Conservation (phyloP, 1,139 yeast species). For the Yamadazyma dushanensis region DNA sequence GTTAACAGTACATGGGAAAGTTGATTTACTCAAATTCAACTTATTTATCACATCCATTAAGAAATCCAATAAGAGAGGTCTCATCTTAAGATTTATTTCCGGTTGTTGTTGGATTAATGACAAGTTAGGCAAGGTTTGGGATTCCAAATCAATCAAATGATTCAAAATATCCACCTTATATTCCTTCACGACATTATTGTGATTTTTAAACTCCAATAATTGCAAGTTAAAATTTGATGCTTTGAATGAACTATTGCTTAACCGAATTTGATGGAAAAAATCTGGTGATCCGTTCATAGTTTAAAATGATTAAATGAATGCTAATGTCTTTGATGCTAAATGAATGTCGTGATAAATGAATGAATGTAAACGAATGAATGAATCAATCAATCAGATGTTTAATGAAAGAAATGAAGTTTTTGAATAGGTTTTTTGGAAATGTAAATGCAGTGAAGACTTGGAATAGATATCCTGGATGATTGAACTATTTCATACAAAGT, state of each 20-base stretch:
- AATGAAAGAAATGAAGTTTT: conserved; percentile 13
- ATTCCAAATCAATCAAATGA: conserved; percentile 38
- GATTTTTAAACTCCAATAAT: conserved; percentile 44
- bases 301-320: conserved; percentile 5
- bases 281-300: conserved; percentile 35
- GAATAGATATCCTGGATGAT: neutral
- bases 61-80: conserved; percentile 52
- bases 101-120: conserved; percentile 51
- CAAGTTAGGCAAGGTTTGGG: conserved; percentile 35
- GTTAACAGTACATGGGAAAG: conserved; percentile 56
- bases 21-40: conserved; percentile 47
- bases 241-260: conserved; percentile 32
- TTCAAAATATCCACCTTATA: conserved; percentile 43
- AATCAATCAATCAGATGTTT: conserved; percentile 10
- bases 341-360: conserved; percentile 4
- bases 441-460: neutral
- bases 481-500: neutral
- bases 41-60: conserved; percentile 55
- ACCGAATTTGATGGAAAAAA: conserved; percentile 36
- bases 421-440: neutral
- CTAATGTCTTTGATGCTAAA: conserved; percentile 5
- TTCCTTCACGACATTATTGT: conserved; percentile 36
- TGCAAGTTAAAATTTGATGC: conserved; percentile 36
- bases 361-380: conserved; percentile 6
- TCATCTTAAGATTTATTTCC: conserved; percentile 49